Evolutionary conservation across 306 rosid genomes (phyloP).

Genomic region (Arachis hypogaea): DNA sequence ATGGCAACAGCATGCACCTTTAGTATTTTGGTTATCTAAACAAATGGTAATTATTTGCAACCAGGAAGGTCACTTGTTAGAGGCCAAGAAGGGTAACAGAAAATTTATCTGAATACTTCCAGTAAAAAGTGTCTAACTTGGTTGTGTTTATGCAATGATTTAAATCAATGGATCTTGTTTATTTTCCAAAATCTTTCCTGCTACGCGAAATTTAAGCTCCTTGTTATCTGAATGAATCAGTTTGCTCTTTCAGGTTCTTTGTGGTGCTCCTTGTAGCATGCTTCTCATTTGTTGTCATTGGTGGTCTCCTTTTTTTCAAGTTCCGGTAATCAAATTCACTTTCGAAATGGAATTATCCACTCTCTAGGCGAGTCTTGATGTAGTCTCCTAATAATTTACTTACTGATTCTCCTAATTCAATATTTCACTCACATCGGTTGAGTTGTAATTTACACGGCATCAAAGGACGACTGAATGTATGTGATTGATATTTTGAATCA

Average conservation of each 20-base stretch:
- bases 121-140: too few species aligned
- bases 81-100: too few species aligned
- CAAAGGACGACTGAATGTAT: too few species aligned
- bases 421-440: too few species aligned
- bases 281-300: conserved; percentile 77
- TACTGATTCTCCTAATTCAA: too few species aligned
- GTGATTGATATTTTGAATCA: too few species aligned
- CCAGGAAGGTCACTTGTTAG: too few species aligned
- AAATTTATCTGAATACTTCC: too few species aligned
- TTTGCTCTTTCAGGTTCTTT: conserved; percentile 71
- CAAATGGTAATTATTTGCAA: background rate
- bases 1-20: conserved; percentile 3
- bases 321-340: conserved; percentile 65
- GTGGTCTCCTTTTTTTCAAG: conserved; percentile 87
- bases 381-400: too few species aligned
- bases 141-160: background rate
- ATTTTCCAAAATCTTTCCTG: conserved; percentile 18
- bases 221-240: conserved; percentile 29
- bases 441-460: too few species aligned
- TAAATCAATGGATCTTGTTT: conserved; percentile 14
- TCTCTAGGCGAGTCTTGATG: background rate
- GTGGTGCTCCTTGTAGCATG: conserved; percentile 80
- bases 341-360: conserved; percentile 20
- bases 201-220: background rate
- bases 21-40: conserved; percentile 5